A percentile compares a stretch with the other conserved stretches of the same genome.
phyloP scores from a whole-genome alignment of 2,329 filamentous ascomycete genomes.

The Diaporthe longicolla region DNA sequence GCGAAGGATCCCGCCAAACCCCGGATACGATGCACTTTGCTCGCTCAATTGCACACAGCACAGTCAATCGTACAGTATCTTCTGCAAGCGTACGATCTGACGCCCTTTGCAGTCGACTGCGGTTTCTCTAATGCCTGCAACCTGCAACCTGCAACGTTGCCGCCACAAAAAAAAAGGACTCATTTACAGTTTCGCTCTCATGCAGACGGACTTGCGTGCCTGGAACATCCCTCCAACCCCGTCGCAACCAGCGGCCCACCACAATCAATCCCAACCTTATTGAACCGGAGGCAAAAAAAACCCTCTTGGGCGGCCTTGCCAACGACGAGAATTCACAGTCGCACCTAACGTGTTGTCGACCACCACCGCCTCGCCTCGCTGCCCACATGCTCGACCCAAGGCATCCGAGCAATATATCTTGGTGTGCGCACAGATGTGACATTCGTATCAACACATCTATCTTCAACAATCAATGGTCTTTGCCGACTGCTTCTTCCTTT shows the following conservation, averaged over 20 bases:
- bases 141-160: constrained; percentile 27
- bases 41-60: not conserved
- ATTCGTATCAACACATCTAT: constrained; percentile 9
- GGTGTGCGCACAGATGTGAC: constrained; percentile 19
- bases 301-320: not conserved
- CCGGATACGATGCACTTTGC: constrained; percentile 20
- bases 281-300: not conserved
- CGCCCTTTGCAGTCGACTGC: not conserved
- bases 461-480: not conserved
- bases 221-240: constrained; percentile 26
- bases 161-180: constrained; percentile 3
- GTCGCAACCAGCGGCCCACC: constrained; percentile 32
- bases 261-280: constrained; percentile 29
- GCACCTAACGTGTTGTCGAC: constrained; percentile 5
- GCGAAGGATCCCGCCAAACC: constrained; percentile 8
- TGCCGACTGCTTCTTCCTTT: not conserved
- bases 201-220: constrained; percentile 20
- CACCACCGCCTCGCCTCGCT: not conserved
- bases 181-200: constrained; percentile 21
- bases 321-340: not conserved
- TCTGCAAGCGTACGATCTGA: not conserved
- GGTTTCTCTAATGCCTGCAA: not conserved
- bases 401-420: constrained; percentile 26
- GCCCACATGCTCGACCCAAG: constrained; percentile 8
- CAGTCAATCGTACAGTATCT: constrained; percentile 2